phyloP scores from a whole-genome alignment of 208 protist species.

The Leptomonas seymouri region DNA sequence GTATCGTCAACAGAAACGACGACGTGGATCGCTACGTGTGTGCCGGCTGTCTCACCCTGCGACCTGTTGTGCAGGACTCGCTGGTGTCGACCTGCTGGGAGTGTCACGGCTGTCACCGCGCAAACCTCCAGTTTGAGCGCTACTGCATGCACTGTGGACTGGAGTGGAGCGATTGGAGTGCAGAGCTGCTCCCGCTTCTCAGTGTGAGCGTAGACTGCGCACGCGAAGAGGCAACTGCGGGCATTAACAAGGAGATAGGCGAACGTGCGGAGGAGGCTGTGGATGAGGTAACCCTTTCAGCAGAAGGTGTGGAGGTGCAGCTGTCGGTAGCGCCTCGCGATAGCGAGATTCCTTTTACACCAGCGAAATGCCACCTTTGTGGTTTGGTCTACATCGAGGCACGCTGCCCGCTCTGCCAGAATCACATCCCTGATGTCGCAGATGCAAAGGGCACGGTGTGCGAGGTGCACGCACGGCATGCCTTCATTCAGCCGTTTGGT shows the following conservation, averaged over 20 bases:
- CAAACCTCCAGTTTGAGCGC: slow-evolving; percentile 77
- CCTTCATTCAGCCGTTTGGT: slow-evolving; percentile 66
- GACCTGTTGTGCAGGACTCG: slow-evolving; percentile 55
- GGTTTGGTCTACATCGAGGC: slow-evolving; percentile 71
- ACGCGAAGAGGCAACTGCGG: background rate
- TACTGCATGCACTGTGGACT: slow-evolving; percentile 82
- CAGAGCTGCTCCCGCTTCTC: background rate
- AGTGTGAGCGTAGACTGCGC: background rate
- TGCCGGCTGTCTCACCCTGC: slow-evolving; percentile 61
- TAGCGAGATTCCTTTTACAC: slow-evolving; percentile 60
- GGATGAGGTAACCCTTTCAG: too few relatives aligned
- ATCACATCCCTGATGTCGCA: slow-evolving; percentile 47
- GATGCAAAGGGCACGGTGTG: slow-evolving; percentile 59
- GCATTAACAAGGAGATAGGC: background rate
- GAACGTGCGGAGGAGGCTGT: too few relatives aligned
- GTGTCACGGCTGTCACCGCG: slow-evolving; percentile 57
- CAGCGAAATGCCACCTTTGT: slow-evolving; percentile 65
- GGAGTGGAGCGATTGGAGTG: slow-evolving; percentile 21
- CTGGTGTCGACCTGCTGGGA: slow-evolving; percentile 68
- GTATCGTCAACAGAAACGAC: slow-evolving; percentile 51
- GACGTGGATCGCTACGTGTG: slow-evolving; percentile 86
- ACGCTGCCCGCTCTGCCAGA: slow-evolving; percentile 67
- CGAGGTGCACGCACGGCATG: slow-evolving; percentile 48
- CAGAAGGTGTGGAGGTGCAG: background rate
- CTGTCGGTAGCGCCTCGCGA: slow-evolving; percentile 4